Evolutionary conservation across 2,329 filamentous ascomycete species (phyloP).

Genomic region (Colletotrichum navitas): DNA sequence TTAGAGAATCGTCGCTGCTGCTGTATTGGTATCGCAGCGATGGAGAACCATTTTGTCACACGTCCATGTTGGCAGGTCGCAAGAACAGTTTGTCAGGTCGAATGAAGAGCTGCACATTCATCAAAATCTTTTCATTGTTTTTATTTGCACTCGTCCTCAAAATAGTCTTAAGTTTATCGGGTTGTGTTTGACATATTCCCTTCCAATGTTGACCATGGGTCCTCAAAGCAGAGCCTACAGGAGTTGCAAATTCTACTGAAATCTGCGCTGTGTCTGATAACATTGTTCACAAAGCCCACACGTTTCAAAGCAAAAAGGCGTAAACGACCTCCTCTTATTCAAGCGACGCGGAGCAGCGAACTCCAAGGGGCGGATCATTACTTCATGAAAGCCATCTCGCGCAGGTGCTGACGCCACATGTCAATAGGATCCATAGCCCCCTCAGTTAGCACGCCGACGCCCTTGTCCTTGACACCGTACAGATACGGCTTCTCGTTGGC

Average conservation of each 20-base stretch:
- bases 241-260: neutral
- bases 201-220: neutral
- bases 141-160: neutral
- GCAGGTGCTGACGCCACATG: conserved; percentile 21
- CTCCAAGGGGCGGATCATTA: neutral
- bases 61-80: neutral
- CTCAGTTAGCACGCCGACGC: neutral
- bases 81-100: neutral
- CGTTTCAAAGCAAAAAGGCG: neutral
- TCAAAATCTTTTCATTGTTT: no score
- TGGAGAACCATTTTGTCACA: neutral
- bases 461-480: conserved; percentile 50
- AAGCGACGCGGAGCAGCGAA: neutral
- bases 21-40: neutral
- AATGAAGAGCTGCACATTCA: neutral
- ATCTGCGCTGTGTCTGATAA: neutral
- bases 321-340: neutral
- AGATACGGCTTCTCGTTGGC: conserved; percentile 63
- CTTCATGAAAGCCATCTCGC: neutral
- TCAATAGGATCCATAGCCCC: conserved; percentile 18
- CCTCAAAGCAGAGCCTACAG: neutral
- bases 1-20: no score
- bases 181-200: neutral
- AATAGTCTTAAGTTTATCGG: neutral
- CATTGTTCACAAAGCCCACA: neutral